Evolutionary conservation across 768 basidiomycete species (phyloP), one percentile per base, ranked within the genome.

Genomic region (Mycena indigotica): DNA sequence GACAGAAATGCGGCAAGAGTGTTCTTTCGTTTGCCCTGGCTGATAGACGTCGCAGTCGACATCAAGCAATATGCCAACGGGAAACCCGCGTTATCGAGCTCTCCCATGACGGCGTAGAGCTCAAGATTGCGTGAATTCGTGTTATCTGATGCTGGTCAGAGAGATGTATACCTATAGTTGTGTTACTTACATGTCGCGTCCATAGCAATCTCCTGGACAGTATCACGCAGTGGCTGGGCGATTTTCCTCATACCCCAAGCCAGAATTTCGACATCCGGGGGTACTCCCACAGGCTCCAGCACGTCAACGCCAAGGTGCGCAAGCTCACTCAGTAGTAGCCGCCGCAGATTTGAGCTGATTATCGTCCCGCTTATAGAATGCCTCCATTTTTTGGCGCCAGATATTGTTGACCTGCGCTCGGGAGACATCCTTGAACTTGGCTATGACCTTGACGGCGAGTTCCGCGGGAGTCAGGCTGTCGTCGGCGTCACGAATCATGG

Each of bases 81-180:
- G 44, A 66, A 69, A 19, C 67, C 13, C 17, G 67, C 54, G 35
- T 68, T 68, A 41, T 69, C 64, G 53, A 57, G 48, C 52, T 68
- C 67, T 3, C 21, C 65, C 23, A 69, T 51, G 15, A 69, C 53
- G 25, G 60, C 59, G 53, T 69, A 69, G 6, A 69, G 60, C 57
- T 69, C 64, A 10, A 69, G 65, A 55, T 69, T 61, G 44, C 65
- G 65, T 3, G 62, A 63, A 28, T 67, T 69, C 48, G 68, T 69
- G 25, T 64, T 63, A 48, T 62, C 66, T 69, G 48, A 16, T 28
- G 13, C 5, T 35, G 32, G 32, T 17, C 12, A 44, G 16, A 39
- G 23, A 44, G 24, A 35, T 23, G 45, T 26, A 40, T 26, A 32
- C 49, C 50, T 32, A 12, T 45, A 21, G 24, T 24, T 29, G 17